These are phyloP conservation scores for Asterella californica DNA, from an alignment of 225 moss, liverwort and hornwort genomes.

Conservation along the genomic window DNA sequence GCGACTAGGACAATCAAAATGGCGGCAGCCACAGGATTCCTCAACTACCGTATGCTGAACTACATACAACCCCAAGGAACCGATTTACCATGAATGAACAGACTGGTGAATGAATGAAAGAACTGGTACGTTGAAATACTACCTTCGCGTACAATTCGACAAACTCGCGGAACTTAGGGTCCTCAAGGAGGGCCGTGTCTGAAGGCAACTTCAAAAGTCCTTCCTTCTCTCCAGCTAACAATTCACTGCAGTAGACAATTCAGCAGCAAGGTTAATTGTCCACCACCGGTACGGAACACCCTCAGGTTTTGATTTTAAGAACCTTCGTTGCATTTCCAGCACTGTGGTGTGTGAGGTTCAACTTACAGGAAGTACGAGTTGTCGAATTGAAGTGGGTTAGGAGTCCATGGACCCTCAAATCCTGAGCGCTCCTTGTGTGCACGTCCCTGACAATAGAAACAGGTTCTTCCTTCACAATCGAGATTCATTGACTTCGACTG, in stretches of 20 bases:
- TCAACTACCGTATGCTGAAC: too few relatives aligned
- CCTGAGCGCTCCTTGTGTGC: slow-evolving; percentile 85
- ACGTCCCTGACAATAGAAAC: slow-evolving; percentile 31
- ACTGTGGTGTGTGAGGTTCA: too few relatives aligned
- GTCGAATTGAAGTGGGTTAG: slow-evolving; percentile 66
- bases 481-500: not conserved
- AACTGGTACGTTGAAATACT: not conserved
- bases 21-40: too few relatives aligned
- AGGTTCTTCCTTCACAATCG: not conserved
- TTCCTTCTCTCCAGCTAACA: slow-evolving; percentile 35
- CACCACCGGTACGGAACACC: not conserved
- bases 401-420: slow-evolving; percentile 92
- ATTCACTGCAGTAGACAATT: slow-evolving; percentile 16
- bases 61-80: too few relatives aligned
- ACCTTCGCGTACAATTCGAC: slow-evolving; percentile 54
- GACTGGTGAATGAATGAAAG: too few relatives aligned
- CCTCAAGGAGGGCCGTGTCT: slow-evolving; percentile 45
- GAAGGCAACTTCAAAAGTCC: slow-evolving; percentile 49
- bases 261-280: not conserved
- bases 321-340: too few relatives aligned
- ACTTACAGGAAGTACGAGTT: slow-evolving; percentile 79
- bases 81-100: too few relatives aligned
- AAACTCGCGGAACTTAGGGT: slow-evolving; percentile 35
- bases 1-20: not conserved
- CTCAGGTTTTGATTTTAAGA: not conserved